These are phyloP conservation scores for Erysiphe neolycopersici DNA, from an alignment of 2,329 filamentous ascomycete species.

Conservation along the genomic window DNA sequence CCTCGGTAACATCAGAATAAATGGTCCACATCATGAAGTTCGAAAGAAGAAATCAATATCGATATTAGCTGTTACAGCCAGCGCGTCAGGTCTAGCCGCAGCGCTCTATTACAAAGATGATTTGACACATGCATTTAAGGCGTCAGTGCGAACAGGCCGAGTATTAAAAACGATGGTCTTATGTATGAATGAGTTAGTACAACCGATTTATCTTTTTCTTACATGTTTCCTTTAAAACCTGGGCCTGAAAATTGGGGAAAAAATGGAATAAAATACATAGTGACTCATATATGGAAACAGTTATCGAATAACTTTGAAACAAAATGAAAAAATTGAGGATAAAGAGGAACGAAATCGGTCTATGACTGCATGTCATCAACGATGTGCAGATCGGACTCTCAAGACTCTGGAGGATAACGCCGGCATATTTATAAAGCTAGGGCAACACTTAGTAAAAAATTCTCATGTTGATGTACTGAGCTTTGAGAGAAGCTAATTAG, in stretches of 20 bases:
- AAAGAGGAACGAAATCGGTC: constrained; percentile 36
- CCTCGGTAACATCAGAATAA: no score
- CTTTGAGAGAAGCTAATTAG: neutral
- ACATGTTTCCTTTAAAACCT: no score
- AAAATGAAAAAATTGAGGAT: constrained; percentile 32
- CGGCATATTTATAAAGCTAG: constrained; percentile 94
- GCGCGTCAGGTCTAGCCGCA: constrained; percentile 1
- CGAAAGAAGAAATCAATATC: neutral
- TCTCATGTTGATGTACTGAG: neutral
- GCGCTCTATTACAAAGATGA: constrained; percentile 29
- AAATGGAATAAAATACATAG: neutral
- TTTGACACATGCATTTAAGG: constrained; percentile 49
- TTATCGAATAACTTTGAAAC: constrained; percentile 65
- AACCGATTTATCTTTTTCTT: neutral
- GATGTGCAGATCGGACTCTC: constrained; percentile 73
- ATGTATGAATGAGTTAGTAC: constrained; percentile 66
- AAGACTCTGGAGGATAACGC: constrained; percentile 82
- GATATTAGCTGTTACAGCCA: constrained; percentile 7
- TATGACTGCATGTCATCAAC: constrained; percentile 64
- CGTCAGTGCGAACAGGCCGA: constrained; percentile 49
- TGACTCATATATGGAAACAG: constrained; percentile 19
- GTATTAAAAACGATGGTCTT: constrained; percentile 50
- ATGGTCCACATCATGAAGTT: no score
- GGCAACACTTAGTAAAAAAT: constrained; percentile 51
- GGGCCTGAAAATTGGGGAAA: neutral